These are phyloP conservation scores for Striga hermonthica DNA, from an alignment of 305 asterid genomes.

Conservation along the genomic window DNA sequence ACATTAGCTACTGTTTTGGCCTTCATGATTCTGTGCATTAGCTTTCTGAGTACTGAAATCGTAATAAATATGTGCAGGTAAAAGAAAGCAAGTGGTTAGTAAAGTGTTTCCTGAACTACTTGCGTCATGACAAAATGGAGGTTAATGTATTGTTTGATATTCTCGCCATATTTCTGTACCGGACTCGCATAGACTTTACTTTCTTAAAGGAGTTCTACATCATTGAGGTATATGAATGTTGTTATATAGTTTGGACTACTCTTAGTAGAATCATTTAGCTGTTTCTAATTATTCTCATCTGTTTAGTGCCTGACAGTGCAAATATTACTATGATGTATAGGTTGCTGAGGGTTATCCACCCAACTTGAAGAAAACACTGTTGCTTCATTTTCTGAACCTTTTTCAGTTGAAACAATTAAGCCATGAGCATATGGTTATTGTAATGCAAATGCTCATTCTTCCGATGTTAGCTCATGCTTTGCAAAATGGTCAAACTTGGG, in stretches of 20 bases:
- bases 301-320: conserved; percentile 20
- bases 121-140: conserved; percentile 85
- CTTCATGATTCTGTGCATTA: conserved; percentile 17
- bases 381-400: conserved; percentile 84
- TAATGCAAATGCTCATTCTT: conserved; percentile 99
- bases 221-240: conserved; percentile 69
- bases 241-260: conserved; percentile 9
- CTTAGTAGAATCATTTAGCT: conserved; percentile 15
- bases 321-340: conserved; percentile 39
- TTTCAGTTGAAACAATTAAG: conserved; percentile 81
- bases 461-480: conserved; percentile 99
- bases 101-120: conserved; percentile 91
- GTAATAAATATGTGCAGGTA: conserved; percentile 57
- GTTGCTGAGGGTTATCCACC: conserved; percentile 98
- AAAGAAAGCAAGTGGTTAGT: conserved; percentile 99
- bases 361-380: conserved; percentile 80
- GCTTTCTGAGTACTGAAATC: conserved; percentile 28
- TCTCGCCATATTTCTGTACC: conserved; percentile 82
- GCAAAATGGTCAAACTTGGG: conserved; percentile 97
- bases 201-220: conserved; percentile 97
- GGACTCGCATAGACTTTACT: conserved; percentile 94
- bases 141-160: conserved; percentile 87
- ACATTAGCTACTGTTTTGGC: conserved; percentile 2
- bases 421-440: conserved; percentile 95
- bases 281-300: conserved; percentile 22